Conservation (phyloP, 2,329 filamentous ascomycete genomes). For the Cladosporium sp. region DNA sequence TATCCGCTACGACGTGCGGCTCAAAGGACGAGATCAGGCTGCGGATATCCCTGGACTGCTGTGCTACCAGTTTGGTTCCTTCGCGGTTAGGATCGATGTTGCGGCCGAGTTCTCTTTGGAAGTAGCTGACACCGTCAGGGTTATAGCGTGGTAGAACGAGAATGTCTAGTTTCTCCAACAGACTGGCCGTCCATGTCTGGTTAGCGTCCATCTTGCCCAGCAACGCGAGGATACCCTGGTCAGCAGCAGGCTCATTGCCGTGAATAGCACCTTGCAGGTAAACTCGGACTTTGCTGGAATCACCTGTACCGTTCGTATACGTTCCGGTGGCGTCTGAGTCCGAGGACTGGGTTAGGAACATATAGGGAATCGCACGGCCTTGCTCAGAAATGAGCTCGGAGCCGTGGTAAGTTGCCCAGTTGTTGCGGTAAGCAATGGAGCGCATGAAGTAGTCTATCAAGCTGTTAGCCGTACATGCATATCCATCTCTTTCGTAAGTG, state of each 20-base stretch:
- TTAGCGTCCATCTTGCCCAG: constrained; percentile 37
- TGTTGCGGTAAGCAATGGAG: constrained; percentile 23
- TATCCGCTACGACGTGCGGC: constrained; percentile 37
- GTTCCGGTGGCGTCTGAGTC: constrained; percentile 21
- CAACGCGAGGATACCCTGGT: constrained; percentile 39
- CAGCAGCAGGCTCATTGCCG: constrained; percentile 42
- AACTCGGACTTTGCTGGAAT: constrained; percentile 34
- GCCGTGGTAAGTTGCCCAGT: constrained; percentile 23
- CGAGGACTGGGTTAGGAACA: constrained; percentile 16
- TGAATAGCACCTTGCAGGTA: constrained; percentile 42
- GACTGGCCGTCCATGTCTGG: constrained; percentile 11
- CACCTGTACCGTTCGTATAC: constrained; percentile 8
- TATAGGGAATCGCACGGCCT: constrained; percentile 24
- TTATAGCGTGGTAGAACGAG: constrained; percentile 25
- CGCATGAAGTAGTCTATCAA: constrained; percentile 24
- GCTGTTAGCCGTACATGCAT: constrained; percentile 23
- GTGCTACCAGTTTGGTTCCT: constrained; percentile 34
- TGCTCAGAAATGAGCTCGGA: constrained; percentile 25
- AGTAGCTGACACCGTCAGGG: constrained; percentile 27
- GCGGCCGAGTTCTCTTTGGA: constrained; percentile 27
- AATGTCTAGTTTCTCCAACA: constrained; percentile 30
- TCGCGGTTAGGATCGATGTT: constrained; percentile 28
- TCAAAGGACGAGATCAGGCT: constrained; percentile 33
- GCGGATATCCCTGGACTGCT: constrained; percentile 36
- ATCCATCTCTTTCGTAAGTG: too few species aligned